Evolutionary conservation across 1,139 yeast species (phyloP), one percentile per base, ranked within the genome.

Genomic region (Dujonia santamariae): DNA sequence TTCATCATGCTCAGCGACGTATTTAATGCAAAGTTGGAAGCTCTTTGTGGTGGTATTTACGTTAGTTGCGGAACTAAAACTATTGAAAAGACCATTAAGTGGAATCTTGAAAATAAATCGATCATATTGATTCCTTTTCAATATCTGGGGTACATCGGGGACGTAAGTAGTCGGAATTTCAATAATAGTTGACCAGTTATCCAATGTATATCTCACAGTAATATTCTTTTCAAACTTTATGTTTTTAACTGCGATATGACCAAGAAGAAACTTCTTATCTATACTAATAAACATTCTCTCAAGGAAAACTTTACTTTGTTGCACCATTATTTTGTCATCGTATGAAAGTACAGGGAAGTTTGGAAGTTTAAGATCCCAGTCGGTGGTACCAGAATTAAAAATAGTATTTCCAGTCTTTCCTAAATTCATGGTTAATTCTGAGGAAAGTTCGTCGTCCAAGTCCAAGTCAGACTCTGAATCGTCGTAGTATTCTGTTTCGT

Each of bases 201-300:
- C 90, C 37, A 75, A 60, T 0, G 94, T 75, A 52, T 83, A 80
- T 33, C 87, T 68, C 14, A 84, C 68, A 15, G 73, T 67, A 19
- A 86, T 77, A 32, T 58, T 54, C 59, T 86, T 86, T 36, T 78
- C 72, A 55, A 70, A 86, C 1, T 84, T 67, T 14, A 85, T 31
- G 56, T 86, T 86, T 48, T 73, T 72, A 19, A 82, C 95, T 9
- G 85, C 88, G 28, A 85, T 70, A 42, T 80, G 80, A 2, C 95
- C 96, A 39, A 77, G 57, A n/a, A 86, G 56, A 34, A 63, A 66
- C 43, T 67, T 65, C 41, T 75, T 74, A 44, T 80, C 80, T 6
- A 73, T 59, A 19, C 83, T 71, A 32, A 86, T 61, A 43, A 77
- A 76, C 11, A 85, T 53, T 37, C 77, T 68, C 48, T 86, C 95